Evolutionary conservation across 2,329 filamentous ascomycete species (phyloP).

Genomic region (Colletotrichum melonis): DNA sequence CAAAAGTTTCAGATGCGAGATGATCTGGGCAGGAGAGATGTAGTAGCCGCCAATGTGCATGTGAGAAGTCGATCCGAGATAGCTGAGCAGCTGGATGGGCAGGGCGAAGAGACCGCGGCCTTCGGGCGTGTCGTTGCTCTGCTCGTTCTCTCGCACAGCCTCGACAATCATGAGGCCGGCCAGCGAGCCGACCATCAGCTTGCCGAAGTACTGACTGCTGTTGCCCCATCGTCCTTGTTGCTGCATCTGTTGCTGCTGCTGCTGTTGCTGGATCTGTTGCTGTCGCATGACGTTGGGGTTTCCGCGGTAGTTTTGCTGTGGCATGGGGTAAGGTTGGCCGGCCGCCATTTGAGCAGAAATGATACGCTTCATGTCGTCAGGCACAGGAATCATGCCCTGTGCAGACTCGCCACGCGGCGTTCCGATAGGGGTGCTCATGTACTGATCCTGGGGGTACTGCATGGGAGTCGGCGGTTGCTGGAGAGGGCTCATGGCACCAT

Average conservation of each 20-base stretch:
- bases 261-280: slow-evolving; percentile 67
- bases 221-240: slow-evolving; percentile 66
- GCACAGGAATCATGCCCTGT: slow-evolving; percentile 73
- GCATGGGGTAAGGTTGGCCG: slow-evolving; percentile 64
- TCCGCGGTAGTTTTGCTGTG: slow-evolving; percentile 58
- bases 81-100: slow-evolving; percentile 68
- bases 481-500: slow-evolving; percentile 65
- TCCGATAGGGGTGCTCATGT: slow-evolving; percentile 57
- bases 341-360: slow-evolving; percentile 67
- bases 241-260: slow-evolving; percentile 56
- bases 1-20: slow-evolving; percentile 64
- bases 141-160: slow-evolving; percentile 76
- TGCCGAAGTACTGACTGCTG: slow-evolving; percentile 70
- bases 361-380: slow-evolving; percentile 73
- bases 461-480: slow-evolving; percentile 66
- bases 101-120: slow-evolving; percentile 76
- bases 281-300: slow-evolving; percentile 62
- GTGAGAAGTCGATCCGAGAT: slow-evolving; percentile 59
- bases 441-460: slow-evolving; percentile 61
- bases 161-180: slow-evolving; percentile 94
- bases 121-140: slow-evolving; percentile 70
- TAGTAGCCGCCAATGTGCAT: slow-evolving; percentile 67
- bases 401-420: slow-evolving; percentile 55
- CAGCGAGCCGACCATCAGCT: slow-evolving; percentile 92
- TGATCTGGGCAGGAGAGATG: slow-evolving; percentile 53